A percentile compares a stretch with the other conserved stretches of the same genome.
Evolutionary conservation across 306 rosid genomes (phyloP).

Genomic region (Neltuma alba): DNA sequence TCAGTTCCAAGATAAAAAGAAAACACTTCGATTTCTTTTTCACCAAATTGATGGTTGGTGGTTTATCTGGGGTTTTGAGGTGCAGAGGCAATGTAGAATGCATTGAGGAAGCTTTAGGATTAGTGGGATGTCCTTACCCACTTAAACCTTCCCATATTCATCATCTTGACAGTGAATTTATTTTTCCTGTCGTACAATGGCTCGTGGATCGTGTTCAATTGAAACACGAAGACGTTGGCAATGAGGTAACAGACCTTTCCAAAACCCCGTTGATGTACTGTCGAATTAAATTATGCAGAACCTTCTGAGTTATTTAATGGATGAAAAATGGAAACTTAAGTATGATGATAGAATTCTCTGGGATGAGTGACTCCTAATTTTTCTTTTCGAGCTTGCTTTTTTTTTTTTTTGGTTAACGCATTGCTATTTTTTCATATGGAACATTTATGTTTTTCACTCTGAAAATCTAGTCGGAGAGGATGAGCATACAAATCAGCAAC

Average conservation of each 20-base stretch:
- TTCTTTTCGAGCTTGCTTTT: neutral
- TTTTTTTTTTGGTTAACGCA: neutral
- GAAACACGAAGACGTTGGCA: slow-evolving; percentile 18
- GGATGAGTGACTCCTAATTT: slow-evolving; percentile 17
- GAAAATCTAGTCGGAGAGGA: slow-evolving; percentile 33
- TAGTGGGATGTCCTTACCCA: slow-evolving; percentile 52
- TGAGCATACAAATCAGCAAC: neutral
- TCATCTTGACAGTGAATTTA: slow-evolving; percentile 33
- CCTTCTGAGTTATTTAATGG: neutral
- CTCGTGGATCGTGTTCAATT: slow-evolving; percentile 38
- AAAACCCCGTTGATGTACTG: neutral
- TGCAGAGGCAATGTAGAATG: slow-evolving; percentile 38
- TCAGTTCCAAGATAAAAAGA: neutral
- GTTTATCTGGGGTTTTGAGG: neutral
- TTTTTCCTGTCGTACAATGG: slow-evolving; percentile 58
- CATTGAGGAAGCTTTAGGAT: slow-evolving; percentile 52
- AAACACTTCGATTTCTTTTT: neutral
- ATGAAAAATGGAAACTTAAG: neutral
- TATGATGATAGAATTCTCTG: neutral
- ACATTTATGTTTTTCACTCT: slow-evolving; percentile 33
- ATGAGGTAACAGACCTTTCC: slow-evolving; percentile 35
- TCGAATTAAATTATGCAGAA: neutral
- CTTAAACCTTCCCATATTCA: slow-evolving; percentile 37
- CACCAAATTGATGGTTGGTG: neutral
- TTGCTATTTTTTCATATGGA: slow-evolving; percentile 27